Evolutionary conservation across 1,284 basidiomycete species (phyloP).

Genomic region (Fomitopsis schrenkii): DNA sequence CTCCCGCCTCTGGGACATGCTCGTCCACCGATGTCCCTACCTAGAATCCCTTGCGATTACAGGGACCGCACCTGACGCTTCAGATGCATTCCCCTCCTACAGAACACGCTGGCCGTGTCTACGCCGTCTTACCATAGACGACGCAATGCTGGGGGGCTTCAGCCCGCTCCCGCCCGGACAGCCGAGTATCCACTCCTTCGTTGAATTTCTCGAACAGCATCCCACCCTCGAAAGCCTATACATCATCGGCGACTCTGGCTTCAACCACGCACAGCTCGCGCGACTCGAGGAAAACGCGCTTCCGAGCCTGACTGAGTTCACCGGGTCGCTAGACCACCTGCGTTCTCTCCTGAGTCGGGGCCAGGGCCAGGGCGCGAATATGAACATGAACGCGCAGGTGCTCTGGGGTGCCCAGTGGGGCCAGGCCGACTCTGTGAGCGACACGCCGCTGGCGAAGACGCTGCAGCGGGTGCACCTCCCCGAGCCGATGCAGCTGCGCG

Average conservation of each 20-base stretch:
- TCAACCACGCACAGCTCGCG: conserved; percentile 50
- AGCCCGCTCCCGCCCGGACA: conserved; percentile 27
- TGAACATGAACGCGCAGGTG: conserved; percentile 6
- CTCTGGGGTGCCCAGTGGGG: not conserved
- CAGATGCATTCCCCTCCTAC: conserved; percentile 36
- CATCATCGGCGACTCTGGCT: conserved; percentile 45
- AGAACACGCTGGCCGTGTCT: conserved; percentile 59
- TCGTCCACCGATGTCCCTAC: conserved; percentile 54
- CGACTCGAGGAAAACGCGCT: conserved; percentile 44
- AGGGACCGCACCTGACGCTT: conserved; percentile 48
- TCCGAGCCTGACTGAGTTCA: conserved; percentile 48
- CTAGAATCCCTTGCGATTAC: conserved; percentile 58
- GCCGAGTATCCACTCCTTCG: conserved; percentile 47
- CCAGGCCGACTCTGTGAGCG: conserved; percentile 30
- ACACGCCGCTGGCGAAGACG: conserved; percentile 32
- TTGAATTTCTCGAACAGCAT: conserved; percentile 64
- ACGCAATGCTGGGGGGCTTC: conserved; percentile 53
- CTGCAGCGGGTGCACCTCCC: conserved; percentile 48
- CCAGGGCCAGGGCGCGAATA: conserved; percentile 3
- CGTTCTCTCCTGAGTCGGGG: conserved; percentile 39
- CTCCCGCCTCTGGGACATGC: conserved; percentile 61
- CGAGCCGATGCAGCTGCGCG: conserved; percentile 63
- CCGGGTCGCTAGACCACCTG: conserved; percentile 58
- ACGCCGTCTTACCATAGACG: conserved; percentile 53
- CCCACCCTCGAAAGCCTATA: conserved; percentile 47